These are phyloP conservation scores for Fusarium piperis DNA, from an alignment of 2,329 filamentous ascomycete genomes.

Conservation along the genomic window DNA sequence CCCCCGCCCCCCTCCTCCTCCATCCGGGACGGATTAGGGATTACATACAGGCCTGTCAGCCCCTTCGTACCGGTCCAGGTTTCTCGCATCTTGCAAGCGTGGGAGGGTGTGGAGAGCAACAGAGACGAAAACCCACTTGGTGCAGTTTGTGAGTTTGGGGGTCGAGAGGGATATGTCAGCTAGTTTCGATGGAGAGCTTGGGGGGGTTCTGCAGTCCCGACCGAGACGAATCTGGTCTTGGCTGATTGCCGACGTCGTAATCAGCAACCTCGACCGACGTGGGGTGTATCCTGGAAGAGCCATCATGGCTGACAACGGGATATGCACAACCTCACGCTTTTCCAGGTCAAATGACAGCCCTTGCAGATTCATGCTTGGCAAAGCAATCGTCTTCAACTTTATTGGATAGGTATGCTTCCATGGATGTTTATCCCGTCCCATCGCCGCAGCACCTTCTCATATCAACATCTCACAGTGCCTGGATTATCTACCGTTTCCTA, in stretches of 20 bases:
- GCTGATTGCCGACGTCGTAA: neutral
- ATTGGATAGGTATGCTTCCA: neutral
- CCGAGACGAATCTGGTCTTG: neutral
- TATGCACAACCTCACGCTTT: slow-evolving; percentile 6
- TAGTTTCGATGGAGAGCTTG: slow-evolving; percentile 16
- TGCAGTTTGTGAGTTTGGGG: slow-evolving; percentile 20
- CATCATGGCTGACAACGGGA: neutral
- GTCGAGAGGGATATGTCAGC: slow-evolving; percentile 2
- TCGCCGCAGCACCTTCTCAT: neutral
- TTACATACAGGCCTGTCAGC: slow-evolving; percentile 4
- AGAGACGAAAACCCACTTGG: slow-evolving; percentile 7
- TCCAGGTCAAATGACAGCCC: slow-evolving; percentile 24
- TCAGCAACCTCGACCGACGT: slow-evolving; percentile 2
- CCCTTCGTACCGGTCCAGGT: neutral
- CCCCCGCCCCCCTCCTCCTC: slow-evolving; percentile 8
- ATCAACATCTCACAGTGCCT: neutral
- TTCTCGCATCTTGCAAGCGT: neutral
- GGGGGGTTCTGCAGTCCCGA: neutral
- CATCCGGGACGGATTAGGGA: neutral
- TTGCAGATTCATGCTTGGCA: neutral
- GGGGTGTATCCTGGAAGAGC: slow-evolving; percentile 1
- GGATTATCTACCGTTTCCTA: neutral
- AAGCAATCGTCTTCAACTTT: neutral
- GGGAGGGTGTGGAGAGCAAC: slow-evolving; percentile 25
- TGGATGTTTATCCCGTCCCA: neutral